Evolutionary conservation across 257 asterid genomes (phyloP), one percentile per base, ranked within the genome.

Genomic region (Solanum gracilifrons): DNA sequence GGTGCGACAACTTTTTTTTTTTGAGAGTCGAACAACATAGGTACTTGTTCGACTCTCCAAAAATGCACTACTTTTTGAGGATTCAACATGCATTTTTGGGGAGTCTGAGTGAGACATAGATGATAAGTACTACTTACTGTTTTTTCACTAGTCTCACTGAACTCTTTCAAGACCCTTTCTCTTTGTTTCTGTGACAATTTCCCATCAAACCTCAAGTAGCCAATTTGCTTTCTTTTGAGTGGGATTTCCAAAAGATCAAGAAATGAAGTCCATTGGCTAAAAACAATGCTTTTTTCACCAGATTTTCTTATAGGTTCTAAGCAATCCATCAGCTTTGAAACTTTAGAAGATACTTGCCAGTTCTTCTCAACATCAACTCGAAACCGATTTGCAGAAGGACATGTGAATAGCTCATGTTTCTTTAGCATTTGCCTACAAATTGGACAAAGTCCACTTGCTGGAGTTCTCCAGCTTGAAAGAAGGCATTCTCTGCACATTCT

Each of bases 401-500:
- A 94, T 0, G 95, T 93, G 86, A 95, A 92, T 37, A 95, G 91
- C 46, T 94, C 98, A 1, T 87, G 69, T 87, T 94, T 95, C 79
- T 77, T 89, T n/a, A 95, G 51, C 87, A 89, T 8, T 85, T 92
- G 94, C 87, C 98, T 90, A 36, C 98, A 95, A 27, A 95, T 94
- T 18, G 98, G 98, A 46, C 98, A 95, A 55, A 88, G 68, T 6
- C 98, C 98, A 15, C 43, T 69, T 64, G 91, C 85, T 75, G 95
- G 92, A 11, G 92, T 89, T 39, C 93, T 90, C 98, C 98, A 95
- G 91, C 98, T 93, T 5, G 94, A 87, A 32, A 94, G 90, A 29
- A 95, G 95, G 85, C 98, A 95, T 87, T 95, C 98, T 68, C 97
- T 89, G 89, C 98, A 95, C 97, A 95, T 93, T 86, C 93, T 94